A percentile compares a stretch with the other conserved stretches of the same genome.
Conservation (phyloP, 1,284 basidiomycete species). For the Heterobasidion annosum region DNA sequence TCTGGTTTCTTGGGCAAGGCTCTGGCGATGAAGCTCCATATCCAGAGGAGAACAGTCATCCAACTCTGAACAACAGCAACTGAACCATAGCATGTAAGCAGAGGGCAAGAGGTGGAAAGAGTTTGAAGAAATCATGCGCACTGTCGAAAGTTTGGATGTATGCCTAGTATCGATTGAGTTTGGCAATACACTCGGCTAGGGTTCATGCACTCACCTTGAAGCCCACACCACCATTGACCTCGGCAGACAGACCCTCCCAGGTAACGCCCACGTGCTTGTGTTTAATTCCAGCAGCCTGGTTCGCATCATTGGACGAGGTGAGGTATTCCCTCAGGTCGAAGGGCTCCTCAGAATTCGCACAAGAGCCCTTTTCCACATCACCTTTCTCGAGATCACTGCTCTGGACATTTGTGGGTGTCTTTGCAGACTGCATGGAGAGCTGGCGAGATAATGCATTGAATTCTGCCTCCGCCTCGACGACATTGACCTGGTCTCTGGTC, state of each 20-base stretch:
- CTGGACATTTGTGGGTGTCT: slow-evolving; percentile 11
- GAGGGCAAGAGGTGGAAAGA: slow-evolving; percentile 7
- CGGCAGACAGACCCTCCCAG: slow-evolving; percentile 70
- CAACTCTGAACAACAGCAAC: slow-evolving; percentile 53
- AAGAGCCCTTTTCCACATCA: slow-evolving; percentile 41
- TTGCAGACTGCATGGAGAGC: slow-evolving; percentile 18
- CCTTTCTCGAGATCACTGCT: slow-evolving; percentile 7
- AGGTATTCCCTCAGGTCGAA: slow-evolving; percentile 78
- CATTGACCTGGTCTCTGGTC: slow-evolving; percentile 26
- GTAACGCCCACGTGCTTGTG: slow-evolving; percentile 81
- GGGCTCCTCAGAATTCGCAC: slow-evolving; percentile 20
- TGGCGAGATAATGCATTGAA: slow-evolving; percentile 44
- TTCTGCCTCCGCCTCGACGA: slow-evolving; percentile 36
- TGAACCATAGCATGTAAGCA: slow-evolving; percentile 18
- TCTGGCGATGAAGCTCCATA: slow-evolving; percentile 37
- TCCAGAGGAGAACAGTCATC: slow-evolving; percentile 3
- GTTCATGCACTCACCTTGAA: slow-evolving; percentile 36
- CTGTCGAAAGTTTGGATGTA: slow-evolving; percentile 59
- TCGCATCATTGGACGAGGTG: slow-evolving; percentile 54
- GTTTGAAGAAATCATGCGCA: slow-evolving; percentile 15
- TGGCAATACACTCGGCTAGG: background rate
- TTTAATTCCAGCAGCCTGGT: slow-evolving; percentile 66
- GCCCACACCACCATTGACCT: slow-evolving; percentile 54
- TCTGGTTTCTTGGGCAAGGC: slow-evolving; percentile 45
- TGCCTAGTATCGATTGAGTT: slow-evolving; percentile 28